Conservation (phyloP, 2,329 filamentous ascomycete genomes). For the Drechslerella coelobrocha region DNA sequence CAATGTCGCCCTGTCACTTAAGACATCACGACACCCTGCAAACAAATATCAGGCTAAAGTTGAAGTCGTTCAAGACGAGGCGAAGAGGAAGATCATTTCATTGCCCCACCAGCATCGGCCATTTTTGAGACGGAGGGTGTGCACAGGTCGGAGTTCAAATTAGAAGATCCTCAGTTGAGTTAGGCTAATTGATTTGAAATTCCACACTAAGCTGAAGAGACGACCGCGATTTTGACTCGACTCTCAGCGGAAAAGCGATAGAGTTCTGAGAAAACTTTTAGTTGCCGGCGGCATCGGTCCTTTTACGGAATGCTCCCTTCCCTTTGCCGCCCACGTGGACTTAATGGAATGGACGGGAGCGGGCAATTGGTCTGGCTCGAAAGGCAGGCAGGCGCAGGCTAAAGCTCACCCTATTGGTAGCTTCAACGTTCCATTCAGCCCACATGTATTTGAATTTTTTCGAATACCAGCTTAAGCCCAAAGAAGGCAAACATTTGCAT, state of each 20-base stretch:
- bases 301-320: conserved; percentile 41
- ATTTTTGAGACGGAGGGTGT: conserved; percentile 9
- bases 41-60: conserved; percentile 8
- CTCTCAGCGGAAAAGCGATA: conserved; percentile 8
- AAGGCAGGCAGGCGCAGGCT: neutral
- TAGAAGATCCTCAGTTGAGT: neutral
- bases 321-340: conserved; percentile 37
- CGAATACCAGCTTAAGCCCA: too few species aligned
- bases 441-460: too few species aligned
- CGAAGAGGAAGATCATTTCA: conserved; percentile 12
- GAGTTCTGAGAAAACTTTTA: conserved; percentile 21
- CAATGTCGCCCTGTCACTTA: neutral
- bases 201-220: conserved; percentile 25
- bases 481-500: too few species aligned
- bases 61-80: conserved; percentile 32
- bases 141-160: neutral
- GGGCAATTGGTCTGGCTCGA: neutral
- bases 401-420: too few species aligned
- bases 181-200: conserved; percentile 10
- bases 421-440: too few species aligned
- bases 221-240: conserved; percentile 4
- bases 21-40: neutral
- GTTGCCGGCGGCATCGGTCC: conserved; percentile 47
- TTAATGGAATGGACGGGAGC: neutral
- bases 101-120: conserved; percentile 26